phyloP scores from a whole-genome alignment of 2,329 filamentous ascomycete genomes.

The Elsinoe necatrix region DNA sequence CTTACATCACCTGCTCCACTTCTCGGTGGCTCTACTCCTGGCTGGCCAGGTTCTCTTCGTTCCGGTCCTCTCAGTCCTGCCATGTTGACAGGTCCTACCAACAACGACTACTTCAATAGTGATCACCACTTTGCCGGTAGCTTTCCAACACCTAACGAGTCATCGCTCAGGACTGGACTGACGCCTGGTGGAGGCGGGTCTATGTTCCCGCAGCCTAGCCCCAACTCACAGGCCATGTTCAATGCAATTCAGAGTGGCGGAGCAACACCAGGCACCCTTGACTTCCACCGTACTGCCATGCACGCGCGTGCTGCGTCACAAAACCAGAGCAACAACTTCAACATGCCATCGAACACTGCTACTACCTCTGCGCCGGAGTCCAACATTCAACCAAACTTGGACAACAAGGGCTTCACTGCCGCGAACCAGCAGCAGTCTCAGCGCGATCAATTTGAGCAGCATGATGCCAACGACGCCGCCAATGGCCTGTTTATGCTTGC shows the following conservation, averaged over 20 bases:
- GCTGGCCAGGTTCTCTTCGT: slow-evolving; percentile 80
- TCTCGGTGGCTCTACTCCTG: slow-evolving; percentile 62
- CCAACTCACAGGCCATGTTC: slow-evolving; percentile 75
- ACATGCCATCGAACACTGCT: slow-evolving; percentile 29
- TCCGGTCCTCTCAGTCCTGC: slow-evolving; percentile 92
- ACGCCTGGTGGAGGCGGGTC: slow-evolving; percentile 92
- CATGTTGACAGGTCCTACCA: slow-evolving; percentile 81
- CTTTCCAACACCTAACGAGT: slow-evolving; percentile 95
- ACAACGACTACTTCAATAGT: slow-evolving; percentile 68
- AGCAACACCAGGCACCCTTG: slow-evolving; percentile 80
- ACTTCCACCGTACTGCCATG: slow-evolving; percentile 90
- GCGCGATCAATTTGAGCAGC: slow-evolving; percentile 67
- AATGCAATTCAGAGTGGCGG: slow-evolving; percentile 70
- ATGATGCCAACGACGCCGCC: slow-evolving; percentile 86
- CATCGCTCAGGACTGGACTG: slow-evolving; percentile 78
- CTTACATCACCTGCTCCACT: slow-evolving; percentile 84
- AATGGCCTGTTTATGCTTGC: slow-evolving; percentile 91
- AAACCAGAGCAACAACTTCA: slow-evolving; percentile 34
- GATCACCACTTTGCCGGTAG: slow-evolving; percentile 74
- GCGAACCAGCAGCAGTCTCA: slow-evolving; percentile 28
- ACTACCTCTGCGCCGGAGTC: slow-evolving; percentile 38
- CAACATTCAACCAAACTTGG: slow-evolving; percentile 29
- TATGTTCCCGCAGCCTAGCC: slow-evolving; percentile 91
- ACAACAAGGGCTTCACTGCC: slow-evolving; percentile 19
- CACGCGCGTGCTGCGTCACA: slow-evolving; percentile 58